A percentile compares a stretch with the other conserved stretches of the same genome.
These are phyloP conservation scores for Corylus avellana DNA, from an alignment of 306 rosid species.

Conservation along the genomic window DNA sequence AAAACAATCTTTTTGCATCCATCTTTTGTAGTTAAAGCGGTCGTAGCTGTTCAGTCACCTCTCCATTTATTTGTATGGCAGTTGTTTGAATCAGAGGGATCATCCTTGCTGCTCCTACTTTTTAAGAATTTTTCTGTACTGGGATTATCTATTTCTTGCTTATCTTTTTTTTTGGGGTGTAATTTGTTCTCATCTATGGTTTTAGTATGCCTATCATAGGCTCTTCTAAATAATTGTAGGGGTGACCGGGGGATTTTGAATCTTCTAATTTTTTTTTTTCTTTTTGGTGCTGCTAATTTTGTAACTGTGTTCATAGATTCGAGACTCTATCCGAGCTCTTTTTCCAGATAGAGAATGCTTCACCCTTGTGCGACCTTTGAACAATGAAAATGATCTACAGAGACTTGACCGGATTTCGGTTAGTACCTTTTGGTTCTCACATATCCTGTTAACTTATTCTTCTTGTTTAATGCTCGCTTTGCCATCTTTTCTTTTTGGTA, in stretches of 20 bases:
- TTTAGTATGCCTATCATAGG: not conserved
- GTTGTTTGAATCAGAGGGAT: no score
- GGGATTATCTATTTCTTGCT: not conserved
- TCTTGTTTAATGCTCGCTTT: not conserved
- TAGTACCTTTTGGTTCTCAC: conserved; percentile 23
- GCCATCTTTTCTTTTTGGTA: not conserved
- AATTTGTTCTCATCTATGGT: not conserved
- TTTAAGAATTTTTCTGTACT: not conserved
- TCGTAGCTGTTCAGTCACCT: no score
- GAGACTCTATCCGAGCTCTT: conserved; percentile 87
- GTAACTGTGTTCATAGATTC: conserved; percentile 54
- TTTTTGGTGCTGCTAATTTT: conserved; percentile 33
- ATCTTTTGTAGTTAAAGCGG: not conserved
- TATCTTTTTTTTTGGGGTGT: not conserved
- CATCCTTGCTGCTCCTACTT: not conserved
- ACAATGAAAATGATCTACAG: conserved; percentile 83
- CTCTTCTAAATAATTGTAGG: not conserved
- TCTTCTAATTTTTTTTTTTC: conserved; percentile 1
- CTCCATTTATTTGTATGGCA: no score
- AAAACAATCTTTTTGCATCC: not conserved
- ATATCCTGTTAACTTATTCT: not conserved
- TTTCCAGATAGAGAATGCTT: conserved; percentile 97
- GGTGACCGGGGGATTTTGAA: conserved; percentile 1
- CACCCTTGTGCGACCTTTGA: conserved; percentile 91
- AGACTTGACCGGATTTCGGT: conserved; percentile 84